These are phyloP conservation scores for Maudiozyma pseudohumilis DNA, from an alignment of 805 yeast species.

Conservation along the genomic window DNA sequence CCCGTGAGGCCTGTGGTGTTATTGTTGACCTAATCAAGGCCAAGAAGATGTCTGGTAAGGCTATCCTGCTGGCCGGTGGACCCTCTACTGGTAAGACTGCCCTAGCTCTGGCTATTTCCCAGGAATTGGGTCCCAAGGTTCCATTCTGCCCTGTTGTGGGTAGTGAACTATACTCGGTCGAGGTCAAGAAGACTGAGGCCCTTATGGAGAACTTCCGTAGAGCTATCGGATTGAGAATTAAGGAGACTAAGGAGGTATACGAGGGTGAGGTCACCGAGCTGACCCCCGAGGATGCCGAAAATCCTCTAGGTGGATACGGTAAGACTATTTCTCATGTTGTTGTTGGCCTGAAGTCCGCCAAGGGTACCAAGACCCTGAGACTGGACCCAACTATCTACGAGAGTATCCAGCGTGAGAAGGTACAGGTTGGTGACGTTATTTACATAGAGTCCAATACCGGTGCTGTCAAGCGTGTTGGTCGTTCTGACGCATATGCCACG, in stretches of 20 bases:
- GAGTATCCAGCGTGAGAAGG: constrained; percentile 88
- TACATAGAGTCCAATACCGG: constrained; percentile 97
- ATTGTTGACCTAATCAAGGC: constrained; percentile 88
- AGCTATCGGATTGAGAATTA: constrained; percentile 91
- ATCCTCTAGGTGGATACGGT: constrained; percentile 96
- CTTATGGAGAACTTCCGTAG: constrained; percentile 93
- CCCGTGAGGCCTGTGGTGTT: constrained; percentile 89
- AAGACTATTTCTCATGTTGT: constrained; percentile 91
- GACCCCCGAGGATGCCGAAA: constrained; percentile 92
- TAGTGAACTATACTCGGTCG: constrained; percentile 88
- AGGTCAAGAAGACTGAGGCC: constrained; percentile 92
- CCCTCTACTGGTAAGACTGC: constrained; percentile 99
- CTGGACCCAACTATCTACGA: constrained; percentile 91
- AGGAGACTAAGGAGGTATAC: constrained; percentile 94
- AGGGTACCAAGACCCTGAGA: constrained; percentile 81
- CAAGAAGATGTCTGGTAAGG: constrained; percentile 90
- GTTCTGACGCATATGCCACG: constrained; percentile 97
- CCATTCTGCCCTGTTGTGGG: constrained; percentile 98
- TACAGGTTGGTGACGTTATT: constrained; percentile 91
- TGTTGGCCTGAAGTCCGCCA: constrained; percentile 85
- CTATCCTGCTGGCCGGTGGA: constrained; percentile 91
- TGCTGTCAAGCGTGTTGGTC: constrained; percentile 91
- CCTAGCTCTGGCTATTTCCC: constrained; percentile 88
- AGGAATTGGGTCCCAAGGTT: constrained; percentile 92
- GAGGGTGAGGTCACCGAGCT: constrained; percentile 97